These are phyloP conservation scores for Geosmithia flava DNA, from an alignment of 2,329 filamentous ascomycete species.

Conservation along the genomic window DNA sequence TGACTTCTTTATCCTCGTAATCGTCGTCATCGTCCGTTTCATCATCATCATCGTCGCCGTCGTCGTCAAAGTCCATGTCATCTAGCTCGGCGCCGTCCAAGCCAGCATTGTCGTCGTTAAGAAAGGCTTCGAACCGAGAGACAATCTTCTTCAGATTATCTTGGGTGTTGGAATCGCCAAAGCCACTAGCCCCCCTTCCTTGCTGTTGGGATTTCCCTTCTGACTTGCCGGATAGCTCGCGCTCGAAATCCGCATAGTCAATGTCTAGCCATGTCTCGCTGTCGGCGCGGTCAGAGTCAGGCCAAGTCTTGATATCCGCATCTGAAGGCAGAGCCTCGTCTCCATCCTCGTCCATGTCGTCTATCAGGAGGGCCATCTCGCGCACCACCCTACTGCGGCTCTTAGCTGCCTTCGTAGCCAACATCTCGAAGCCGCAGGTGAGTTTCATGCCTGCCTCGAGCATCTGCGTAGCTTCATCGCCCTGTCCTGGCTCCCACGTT, in stretches of 20 bases:
- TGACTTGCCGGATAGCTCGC: constrained; percentile 50
- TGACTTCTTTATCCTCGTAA: constrained; percentile 62
- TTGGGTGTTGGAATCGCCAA: constrained; percentile 56
- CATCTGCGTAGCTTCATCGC: constrained; percentile 13
- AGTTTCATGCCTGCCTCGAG: constrained; percentile 78
- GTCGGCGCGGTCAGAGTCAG: constrained; percentile 49
- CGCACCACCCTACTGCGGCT: constrained; percentile 56
- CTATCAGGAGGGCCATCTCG: constrained; percentile 64
- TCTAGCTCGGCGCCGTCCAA: constrained; percentile 63
- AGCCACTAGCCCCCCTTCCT: constrained; percentile 26
- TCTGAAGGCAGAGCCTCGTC: constrained; percentile 55
- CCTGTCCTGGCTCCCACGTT: background rate
- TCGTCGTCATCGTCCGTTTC: constrained; percentile 44
- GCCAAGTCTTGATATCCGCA: constrained; percentile 62
- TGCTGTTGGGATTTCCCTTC: constrained; percentile 2
- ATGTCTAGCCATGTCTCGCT: constrained; percentile 90
- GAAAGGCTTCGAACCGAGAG: constrained; percentile 80
- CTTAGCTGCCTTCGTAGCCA: constrained; percentile 55
- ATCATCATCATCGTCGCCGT: constrained; percentile 31
- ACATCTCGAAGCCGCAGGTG: constrained; percentile 81
- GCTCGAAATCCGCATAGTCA: constrained; percentile 78
- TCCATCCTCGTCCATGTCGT: constrained; percentile 64
- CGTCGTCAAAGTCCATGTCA: constrained; percentile 58
- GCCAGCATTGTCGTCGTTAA: constrained; percentile 76
- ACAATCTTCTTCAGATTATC: constrained; percentile 83